Evolutionary conservation across 164 flowering plant genomes (phyloP), one percentile per base, ranked within the genome.

Genomic region (Saururus chinensis): DNA sequence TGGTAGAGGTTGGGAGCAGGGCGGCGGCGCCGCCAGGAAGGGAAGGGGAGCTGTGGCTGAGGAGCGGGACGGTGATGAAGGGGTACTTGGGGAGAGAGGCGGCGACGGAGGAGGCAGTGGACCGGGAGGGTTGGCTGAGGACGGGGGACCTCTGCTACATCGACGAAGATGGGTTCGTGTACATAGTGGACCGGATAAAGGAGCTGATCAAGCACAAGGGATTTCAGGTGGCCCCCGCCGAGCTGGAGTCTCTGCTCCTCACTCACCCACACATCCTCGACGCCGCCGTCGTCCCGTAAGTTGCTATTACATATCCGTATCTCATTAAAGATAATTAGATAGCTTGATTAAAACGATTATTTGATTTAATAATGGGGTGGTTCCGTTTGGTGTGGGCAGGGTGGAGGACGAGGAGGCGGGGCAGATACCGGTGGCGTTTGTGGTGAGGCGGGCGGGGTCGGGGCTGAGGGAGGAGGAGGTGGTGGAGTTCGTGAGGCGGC

Each of bases 161-260:
- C 56, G 89, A 88, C 62, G 74, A 61, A 17, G 81, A 84, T 57
- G 92, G 92, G 1, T 80, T 57, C 60, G 53, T 86, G 11, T 81
- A 76, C 64, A 66, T 88, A 16, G 92, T 88, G 45, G 95, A 86
- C 68, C 51, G 92, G 64, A 77, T 86, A 19, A 88, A 86, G 78
- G 95, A 88, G 66, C 82, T 88, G 21, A 88, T 86, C 62, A 88
- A 88, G 76, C 82, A 86, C 64, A 84, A 88, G 60, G 95, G 88
- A 0, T 88, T 79, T 68, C 92, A 88, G 90, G 86, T 81, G 23
- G 88, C 95, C 58, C 95, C 91, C 13, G 88, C 88, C 20, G 90
- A 87, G 71, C 56, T 85, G 70, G 88, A 85, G 73, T 79, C 84
- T 14, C 20, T 85, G 60, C 83, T 87, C 23, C 65, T 79, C n/a